Evolutionary conservation across 352 stramenopile species (phyloP).

Genomic region (Thalassiosira mediterranea): DNA sequence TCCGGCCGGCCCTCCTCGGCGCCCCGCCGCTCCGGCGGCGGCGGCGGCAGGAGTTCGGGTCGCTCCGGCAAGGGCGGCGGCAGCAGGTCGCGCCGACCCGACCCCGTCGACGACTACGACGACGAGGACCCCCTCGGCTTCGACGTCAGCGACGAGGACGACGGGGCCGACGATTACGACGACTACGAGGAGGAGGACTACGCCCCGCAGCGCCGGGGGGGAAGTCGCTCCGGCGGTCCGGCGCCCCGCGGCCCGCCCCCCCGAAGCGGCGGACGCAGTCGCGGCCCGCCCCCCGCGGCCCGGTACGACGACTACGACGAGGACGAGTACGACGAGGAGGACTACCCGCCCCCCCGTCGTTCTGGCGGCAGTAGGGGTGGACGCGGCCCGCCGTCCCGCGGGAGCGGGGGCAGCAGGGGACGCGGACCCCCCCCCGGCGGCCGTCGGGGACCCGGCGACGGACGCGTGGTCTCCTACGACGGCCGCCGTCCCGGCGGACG

Average conservation of each 20-base stretch:
- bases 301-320: conserved; percentile 15
- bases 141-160: conserved; percentile 30
- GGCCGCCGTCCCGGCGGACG: conserved; percentile 3
- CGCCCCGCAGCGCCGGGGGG: not conserved
- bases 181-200: conserved; percentile 27
- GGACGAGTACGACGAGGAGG: conserved; percentile 1
- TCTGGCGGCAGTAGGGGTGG: conserved; percentile 2
- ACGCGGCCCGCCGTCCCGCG: not conserved
- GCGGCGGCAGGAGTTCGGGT: conserved; percentile 2
- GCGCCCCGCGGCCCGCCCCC: conserved; percentile 9
- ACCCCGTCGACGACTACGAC: conserved; percentile 21
- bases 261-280: conserved; percentile 14
- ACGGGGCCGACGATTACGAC: conserved; percentile 28
- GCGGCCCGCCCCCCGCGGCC: conserved; percentile 8
- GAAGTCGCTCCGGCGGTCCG: not conserved
- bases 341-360: conserved; percentile 4
- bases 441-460: conserved; percentile 7
- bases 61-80: conserved; percentile 12
- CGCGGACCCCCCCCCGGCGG: not conserved
- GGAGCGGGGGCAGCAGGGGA: not conserved
- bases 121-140: conserved; percentile 12
- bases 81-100: not conserved
- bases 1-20: conserved; percentile 30
- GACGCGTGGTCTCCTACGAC: conserved; percentile 38
- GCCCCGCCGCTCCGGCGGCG: conserved; percentile 2